A percentile compares a stretch with the other conserved stretches of the same genome.
Evolutionary conservation across 2,329 filamentous ascomycete genomes (phyloP).

Genomic region (Fusarium stilboides): DNA sequence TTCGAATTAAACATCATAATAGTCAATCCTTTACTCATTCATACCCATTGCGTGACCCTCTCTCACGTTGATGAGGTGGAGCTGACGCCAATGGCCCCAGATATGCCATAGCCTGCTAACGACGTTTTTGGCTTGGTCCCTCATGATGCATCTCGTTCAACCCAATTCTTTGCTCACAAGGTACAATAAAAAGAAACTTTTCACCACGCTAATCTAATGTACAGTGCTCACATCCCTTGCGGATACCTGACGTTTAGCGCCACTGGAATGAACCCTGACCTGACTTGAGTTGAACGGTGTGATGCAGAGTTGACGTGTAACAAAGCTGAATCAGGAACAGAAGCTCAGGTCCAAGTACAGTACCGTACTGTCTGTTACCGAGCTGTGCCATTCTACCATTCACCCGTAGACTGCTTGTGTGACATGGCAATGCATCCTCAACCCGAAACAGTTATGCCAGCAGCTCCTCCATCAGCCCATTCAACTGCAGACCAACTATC

Average conservation of each 20-base stretch:
- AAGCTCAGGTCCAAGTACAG: neutral
- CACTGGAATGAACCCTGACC: slow-evolving; percentile 23
- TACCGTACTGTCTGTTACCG: slow-evolving; percentile 5
- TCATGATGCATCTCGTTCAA: slow-evolving; percentile 30
- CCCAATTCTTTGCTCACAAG: slow-evolving; percentile 27
- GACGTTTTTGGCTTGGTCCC: slow-evolving; percentile 39
- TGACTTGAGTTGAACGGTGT: slow-evolving; percentile 16
- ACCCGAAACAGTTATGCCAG: slow-evolving; percentile 27
- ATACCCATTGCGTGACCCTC: slow-evolving; percentile 3
- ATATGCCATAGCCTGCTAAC: slow-evolving; percentile 26
- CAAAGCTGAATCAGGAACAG: slow-evolving; percentile 11
- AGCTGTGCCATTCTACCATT: neutral
- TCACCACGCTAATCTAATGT: slow-evolving; percentile 35
- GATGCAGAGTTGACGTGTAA: slow-evolving; percentile 41
- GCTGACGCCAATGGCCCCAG: slow-evolving; percentile 22
- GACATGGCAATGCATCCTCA: slow-evolving; percentile 43
- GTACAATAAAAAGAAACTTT: slow-evolving; percentile 39
- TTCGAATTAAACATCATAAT: neutral
- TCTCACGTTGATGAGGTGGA: slow-evolving; percentile 17
- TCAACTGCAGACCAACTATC: slow-evolving; percentile 7
- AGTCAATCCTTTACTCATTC: neutral
- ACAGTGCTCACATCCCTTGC: slow-evolving; percentile 40
- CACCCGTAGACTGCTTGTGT: slow-evolving; percentile 21
- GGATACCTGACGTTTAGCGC: slow-evolving; percentile 35
- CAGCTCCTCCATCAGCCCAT: slow-evolving; percentile 21